Evolutionary conservation across 371 early-diverging fungal species (phyloP), one percentile per base, ranked within the genome.

Genomic region (Mortierella sp.): DNA sequence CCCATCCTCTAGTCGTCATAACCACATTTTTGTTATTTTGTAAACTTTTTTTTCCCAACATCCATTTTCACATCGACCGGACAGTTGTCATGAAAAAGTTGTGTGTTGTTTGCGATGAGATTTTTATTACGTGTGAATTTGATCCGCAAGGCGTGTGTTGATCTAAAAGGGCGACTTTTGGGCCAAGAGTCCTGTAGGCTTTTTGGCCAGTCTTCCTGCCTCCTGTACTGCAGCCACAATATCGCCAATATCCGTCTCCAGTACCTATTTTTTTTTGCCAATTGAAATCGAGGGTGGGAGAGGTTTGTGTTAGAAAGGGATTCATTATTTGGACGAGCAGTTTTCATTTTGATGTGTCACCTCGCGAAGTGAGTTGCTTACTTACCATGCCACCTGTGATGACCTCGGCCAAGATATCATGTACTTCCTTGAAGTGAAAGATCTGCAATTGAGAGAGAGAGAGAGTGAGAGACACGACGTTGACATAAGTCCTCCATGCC

Each of bases 381-480:
- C 80, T 74, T 70, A 89, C 92, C 90, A 95, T 90, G 48, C 95
- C 95, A 53, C 95, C 95, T 69, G 92, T 90, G 22, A 96, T 88
- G 47, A 95, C 90, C 85, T 95, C 96, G 9, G 92, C 87, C 75
- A 96, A 76, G 39, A 95, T 92, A 76, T 95, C 91, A 75, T 94
- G 93, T 2, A 89, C 90, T 84, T 93, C 92, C 66, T 93, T 94
- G 85, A 94, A 95, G 71, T 95, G 94, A 76, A 94, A 96, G 64
- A 94, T 93, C 93, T 93, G n/a, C 11, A 11, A 40, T 37, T 31
- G 4, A 61, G 37, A 58, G 48, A 45, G 31, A 37, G n/a, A n/a
- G n/a, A n/a, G n/a, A n/a, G n/a, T n/a, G n/a, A n/a, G n/a, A n/a
- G n/a, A n/a, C n/a, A n/a, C n/a, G n/a, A n/a, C n/a, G n/a, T n/a